Conservation (phyloP, 2,329 filamentous ascomycete genomes). For the Metarhizium anisopliae region DNA sequence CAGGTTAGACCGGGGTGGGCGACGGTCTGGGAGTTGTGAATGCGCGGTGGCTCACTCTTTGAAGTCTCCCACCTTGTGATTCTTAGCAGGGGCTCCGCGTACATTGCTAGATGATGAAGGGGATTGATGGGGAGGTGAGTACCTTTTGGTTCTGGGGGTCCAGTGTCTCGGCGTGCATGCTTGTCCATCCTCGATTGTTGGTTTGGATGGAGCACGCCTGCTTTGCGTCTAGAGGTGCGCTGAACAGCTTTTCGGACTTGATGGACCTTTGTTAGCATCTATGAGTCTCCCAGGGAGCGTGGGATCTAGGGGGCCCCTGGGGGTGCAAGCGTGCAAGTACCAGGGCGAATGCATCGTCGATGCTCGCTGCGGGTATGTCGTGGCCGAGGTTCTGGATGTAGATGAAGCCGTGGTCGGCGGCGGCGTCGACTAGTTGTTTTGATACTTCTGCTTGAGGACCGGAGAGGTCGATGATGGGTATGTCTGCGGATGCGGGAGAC, state of each 20-base stretch:
- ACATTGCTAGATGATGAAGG: not conserved
- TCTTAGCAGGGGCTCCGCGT: not conserved
- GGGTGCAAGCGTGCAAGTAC: constrained; percentile 33
- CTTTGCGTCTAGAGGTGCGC: constrained; percentile 62
- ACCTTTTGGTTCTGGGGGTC: constrained; percentile 76
- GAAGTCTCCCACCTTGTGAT: constrained; percentile 62
- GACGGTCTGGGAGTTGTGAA: not conserved
- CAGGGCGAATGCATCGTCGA: constrained; percentile 65
- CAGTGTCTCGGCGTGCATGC: constrained; percentile 79
- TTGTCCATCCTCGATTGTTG: constrained; percentile 82
- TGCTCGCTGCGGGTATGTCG: constrained; percentile 56
- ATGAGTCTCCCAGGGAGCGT: not conserved
- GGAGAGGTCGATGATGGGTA: constrained; percentile 77
- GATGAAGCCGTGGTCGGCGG: constrained; percentile 76
- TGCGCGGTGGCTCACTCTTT: constrained; percentile 58
- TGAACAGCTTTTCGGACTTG: constrained; percentile 63
- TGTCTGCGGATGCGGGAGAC: constrained; percentile 30
- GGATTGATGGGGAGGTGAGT: not conserved
- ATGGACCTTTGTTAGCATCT: not conserved
- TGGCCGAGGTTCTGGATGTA: constrained; percentile 71
- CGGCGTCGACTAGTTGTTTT: constrained; percentile 67
- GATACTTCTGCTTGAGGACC: constrained; percentile 48
- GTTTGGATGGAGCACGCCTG: constrained; percentile 63
- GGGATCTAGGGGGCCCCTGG: not conserved
- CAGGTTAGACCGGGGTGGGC: constrained; percentile 1